A percentile compares a stretch with the other conserved stretches of the same genome.
Evolutionary conservation across 179 eudicot genomes (phyloP).

Genomic region (Drosera spatulata): DNA sequence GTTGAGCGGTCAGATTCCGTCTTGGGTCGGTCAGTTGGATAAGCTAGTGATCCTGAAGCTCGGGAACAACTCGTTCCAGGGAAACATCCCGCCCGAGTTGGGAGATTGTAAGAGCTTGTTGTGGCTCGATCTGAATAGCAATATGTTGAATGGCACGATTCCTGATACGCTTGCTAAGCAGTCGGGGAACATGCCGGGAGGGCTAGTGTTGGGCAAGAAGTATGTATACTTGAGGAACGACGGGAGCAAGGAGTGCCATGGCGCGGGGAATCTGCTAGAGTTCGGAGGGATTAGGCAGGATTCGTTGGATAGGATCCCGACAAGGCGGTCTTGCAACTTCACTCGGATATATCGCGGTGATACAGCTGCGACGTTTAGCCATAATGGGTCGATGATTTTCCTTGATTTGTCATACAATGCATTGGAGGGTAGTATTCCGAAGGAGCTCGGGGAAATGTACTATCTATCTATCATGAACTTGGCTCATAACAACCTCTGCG

Average conservation of each 20-base stretch:
- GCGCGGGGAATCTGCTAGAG: conserved; percentile 89
- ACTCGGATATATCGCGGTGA: conserved; percentile 82
- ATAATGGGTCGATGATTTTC: conserved; percentile 80
- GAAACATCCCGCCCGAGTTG: conserved; percentile 65
- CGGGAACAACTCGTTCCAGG: conserved; percentile 63
- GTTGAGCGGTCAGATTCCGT: conserved; percentile 62
- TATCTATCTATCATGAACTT: conserved; percentile 87
- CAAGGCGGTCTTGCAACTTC: conserved; percentile 72
- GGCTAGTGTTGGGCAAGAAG: conserved; percentile 55
- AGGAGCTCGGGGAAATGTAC: conserved; percentile 90
- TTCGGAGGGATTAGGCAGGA: conserved; percentile 95
- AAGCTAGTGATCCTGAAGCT: conserved; percentile 77
- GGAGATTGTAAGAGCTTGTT: conserved; percentile 80
- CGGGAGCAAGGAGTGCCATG: conserved; percentile 83
- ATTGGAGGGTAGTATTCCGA: conserved; percentile 73
- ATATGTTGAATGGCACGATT: conserved; percentile 54
- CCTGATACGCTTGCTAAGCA: conserved; percentile 68
- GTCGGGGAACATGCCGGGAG: conserved; percentile 65
- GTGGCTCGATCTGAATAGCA: conserved; percentile 88
- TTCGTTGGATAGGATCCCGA: conserved; percentile 62
- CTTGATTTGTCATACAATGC: conserved; percentile 91
- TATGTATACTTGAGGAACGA: conserved; percentile 57
- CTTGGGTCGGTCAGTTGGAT: conserved; percentile 54
- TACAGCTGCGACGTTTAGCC: conserved; percentile 65
- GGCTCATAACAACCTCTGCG: conserved; percentile 76